phyloP scores from a whole-genome alignment of 768 basidiomycete genomes.

The Rhodosporidiobolus sp. region DNA sequence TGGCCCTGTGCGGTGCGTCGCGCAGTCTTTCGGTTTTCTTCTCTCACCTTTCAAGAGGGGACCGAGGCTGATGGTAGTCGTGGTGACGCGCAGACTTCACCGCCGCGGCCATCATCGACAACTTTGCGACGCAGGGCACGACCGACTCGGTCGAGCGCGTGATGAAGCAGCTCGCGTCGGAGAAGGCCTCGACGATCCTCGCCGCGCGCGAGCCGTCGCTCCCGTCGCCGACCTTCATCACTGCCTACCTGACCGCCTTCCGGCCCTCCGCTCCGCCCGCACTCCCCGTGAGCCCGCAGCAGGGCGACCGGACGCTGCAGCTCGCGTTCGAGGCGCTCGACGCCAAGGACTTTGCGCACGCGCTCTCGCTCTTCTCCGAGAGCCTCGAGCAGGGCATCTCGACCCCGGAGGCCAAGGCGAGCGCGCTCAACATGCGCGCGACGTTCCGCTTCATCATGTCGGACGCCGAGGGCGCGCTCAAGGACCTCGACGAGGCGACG shows the following conservation, averaged over 20 bases:
- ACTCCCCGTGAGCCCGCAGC: slow-evolving; percentile 66
- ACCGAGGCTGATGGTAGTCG: background rate
- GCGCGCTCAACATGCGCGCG: slow-evolving; percentile 86
- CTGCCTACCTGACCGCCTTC: slow-evolving; percentile 96
- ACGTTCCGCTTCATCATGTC: slow-evolving; percentile 95
- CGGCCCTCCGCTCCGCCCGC: slow-evolving; percentile 67
- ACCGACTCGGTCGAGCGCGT: slow-evolving; percentile 85
- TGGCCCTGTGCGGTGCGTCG: slow-evolving; percentile 36
- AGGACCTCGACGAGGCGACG: slow-evolving; percentile 74
- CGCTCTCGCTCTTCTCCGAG: slow-evolving; percentile 74
- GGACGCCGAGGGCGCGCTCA: slow-evolving; percentile 75
- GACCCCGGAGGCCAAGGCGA: slow-evolving; percentile 65
- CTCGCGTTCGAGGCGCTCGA: slow-evolving; percentile 77
- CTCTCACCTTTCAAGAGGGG: too few relatives aligned
- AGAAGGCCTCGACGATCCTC: slow-evolving; percentile 71
- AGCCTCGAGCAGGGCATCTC: slow-evolving; percentile 82
- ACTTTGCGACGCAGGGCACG: slow-evolving; percentile 77
- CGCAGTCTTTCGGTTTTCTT: background rate
- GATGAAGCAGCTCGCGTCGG: slow-evolving; percentile 71
- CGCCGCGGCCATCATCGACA: slow-evolving; percentile 89
- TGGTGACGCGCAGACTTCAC: slow-evolving; percentile 68
- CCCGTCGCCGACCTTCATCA: slow-evolving; percentile 81
- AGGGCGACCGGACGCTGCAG: slow-evolving; percentile 77
- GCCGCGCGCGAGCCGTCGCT: slow-evolving; percentile 73
- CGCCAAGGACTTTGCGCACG: slow-evolving; percentile 78